Base-by-base conservation (phyloP, 2,329 filamentous ascomycete species). In the Lachnellula arida region DNA sequence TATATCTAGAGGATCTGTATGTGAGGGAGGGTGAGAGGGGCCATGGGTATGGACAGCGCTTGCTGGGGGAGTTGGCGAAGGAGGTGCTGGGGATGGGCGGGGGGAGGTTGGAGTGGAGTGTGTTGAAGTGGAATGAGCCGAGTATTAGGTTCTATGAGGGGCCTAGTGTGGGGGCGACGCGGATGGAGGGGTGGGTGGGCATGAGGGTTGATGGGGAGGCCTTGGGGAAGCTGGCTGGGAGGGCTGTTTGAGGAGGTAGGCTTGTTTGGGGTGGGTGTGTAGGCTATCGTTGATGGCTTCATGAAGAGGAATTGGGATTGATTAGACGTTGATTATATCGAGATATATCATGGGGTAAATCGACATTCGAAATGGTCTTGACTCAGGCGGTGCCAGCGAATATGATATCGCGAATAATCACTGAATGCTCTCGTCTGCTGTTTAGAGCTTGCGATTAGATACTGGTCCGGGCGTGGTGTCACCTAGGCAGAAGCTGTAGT, bases 1-100 rank as follows among this genome's bases (percentile, higher is more conserved):
- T 99, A 68, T 96, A 95, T 72, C 85, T 97, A 39, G 93, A 97
- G 72, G 93, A 97, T 69, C 76, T 97, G n/a, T 96, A 87, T 67
- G 90, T 99, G 42, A 79, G 84, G 64, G 80, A 84, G 1, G 75
- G 76, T 46, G 85, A 88, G 65, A 79, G 94, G 4, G 86, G 86
- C 35, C 82, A 82, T 59, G 92, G 92, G 0, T 96, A 93, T 69
- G 93, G 92, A 40, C 88, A 86, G 72, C 76, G 78, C 65, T 72
- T 97, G 68, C 76, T 97, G 49, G 81, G 81, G 59, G 82, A 84
- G 63, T 75, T 97, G 69, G 93, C 92, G n/a, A 83, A 81, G 67
- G 89, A 96, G 75, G 86, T 91, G 3, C 68, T 88, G 52, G 79
- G 81, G 52, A 86, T 92, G 61, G 78, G 81, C 3, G 91, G 91